These are phyloP conservation scores for Lentinula lateritia DNA, from an alignment of 768 basidiomycete genomes.

Conservation along the genomic window DNA sequence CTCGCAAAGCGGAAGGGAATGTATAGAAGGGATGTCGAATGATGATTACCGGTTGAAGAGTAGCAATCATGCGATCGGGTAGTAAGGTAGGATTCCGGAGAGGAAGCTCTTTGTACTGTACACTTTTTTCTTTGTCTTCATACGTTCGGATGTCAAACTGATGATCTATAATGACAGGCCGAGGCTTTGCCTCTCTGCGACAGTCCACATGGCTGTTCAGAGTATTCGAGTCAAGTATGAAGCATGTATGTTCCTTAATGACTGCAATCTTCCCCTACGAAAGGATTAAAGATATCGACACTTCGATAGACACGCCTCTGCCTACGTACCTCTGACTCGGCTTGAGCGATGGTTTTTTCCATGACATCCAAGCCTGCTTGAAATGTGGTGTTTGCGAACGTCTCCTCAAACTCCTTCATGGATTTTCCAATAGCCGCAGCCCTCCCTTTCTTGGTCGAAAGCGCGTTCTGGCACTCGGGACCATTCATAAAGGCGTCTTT, in stretches of 20 bases:
- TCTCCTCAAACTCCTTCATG: not conserved
- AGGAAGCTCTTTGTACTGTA: not conserved
- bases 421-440: not conserved
- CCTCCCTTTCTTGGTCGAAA: not conserved
- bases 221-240: slow-evolving; percentile 1
- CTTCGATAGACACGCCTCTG: not conserved
- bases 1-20: not conserved
- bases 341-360: not conserved
- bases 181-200: not conserved
- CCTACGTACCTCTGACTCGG: not conserved
- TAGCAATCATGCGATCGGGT: not conserved
- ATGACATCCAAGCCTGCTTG: slow-evolving; percentile 1
- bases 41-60: not conserved
- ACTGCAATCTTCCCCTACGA: slow-evolving; percentile 1
- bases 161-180: not conserved
- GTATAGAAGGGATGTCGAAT: slow-evolving; percentile 3
- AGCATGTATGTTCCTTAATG: slow-evolving; percentile 1
- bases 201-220: not conserved
- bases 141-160: not conserved
- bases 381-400: not conserved
- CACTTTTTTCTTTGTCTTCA: not conserved
- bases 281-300: not conserved
- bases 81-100: slow-evolving; percentile 3
- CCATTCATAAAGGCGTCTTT: not conserved
- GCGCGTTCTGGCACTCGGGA: not conserved